Base-by-base conservation (phyloP, 2,329 filamentous ascomycete species). In the Talaromyces funiculosus region DNA sequence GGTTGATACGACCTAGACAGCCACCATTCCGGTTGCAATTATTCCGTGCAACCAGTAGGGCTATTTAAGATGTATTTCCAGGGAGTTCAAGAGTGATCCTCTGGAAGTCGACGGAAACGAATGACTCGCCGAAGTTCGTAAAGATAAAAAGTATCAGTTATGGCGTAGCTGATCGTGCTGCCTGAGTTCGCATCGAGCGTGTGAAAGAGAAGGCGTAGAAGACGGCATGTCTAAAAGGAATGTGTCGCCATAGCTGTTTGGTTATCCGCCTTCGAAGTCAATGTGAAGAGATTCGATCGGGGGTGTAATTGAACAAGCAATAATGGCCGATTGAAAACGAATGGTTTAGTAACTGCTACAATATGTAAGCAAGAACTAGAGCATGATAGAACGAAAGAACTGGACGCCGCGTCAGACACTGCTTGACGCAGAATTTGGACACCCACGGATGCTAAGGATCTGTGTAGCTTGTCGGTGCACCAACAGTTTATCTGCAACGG, bases 401-500 rank as follows among this genome's bases (percentile, higher is more conserved):
- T 35, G 37, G 53, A 37, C 42, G 45, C 38, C 38, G 26, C 54
- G 38, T 54, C 51, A 38, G 33, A 40, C 51, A 31, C 35, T 59
- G 57, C 43, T 37, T 53, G 47, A 53, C 24, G 57, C 43, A 59
- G 55, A 49, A 43, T 45, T 45, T 10, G 9, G 53, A n/a, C n/a
- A n/a, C 40, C 53, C 26, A 31, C 42, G 38, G 35, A 38, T 12
- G 35, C 24, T 43, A 18, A 20, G 37, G 43, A 24, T 26, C 31
- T 18, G 56, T 42, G 45, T 49, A 37, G 33, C 43, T 40, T 38
- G 12, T 26, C 20, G 35, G 20, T 40, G 33, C 29, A 53, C 35
- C 14, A 38, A 20, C 29, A 51, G 47, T 53, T 42, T 53, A 59
- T 59, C 45, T 53, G 45, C 33, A 59, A 53, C 57, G 56, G 45